A percentile compares a stretch with the other conserved stretches of the same genome.
phyloP scores from a whole-genome alignment of 1,284 basidiomycete genomes.

The Leccinum laetum region DNA sequence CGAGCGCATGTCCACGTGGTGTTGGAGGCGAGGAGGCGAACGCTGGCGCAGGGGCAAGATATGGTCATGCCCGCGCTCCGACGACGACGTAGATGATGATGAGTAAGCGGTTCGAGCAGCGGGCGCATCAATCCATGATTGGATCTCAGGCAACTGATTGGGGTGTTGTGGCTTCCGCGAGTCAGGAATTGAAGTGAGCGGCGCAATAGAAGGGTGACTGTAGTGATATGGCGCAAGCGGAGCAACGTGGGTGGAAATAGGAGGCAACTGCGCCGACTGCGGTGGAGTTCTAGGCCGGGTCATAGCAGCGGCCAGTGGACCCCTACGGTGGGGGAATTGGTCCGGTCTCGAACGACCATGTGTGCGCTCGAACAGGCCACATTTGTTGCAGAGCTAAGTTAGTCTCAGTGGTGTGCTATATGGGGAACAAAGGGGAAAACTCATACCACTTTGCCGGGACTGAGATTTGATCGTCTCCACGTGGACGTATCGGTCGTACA shows the following conservation, averaged over 20 bases:
- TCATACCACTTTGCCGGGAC: constrained; percentile 79
- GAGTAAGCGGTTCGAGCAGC: constrained; percentile 28
- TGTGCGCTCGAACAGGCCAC: constrained; percentile 80
- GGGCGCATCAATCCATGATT: constrained; percentile 37
- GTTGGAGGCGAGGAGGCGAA: constrained; percentile 33
- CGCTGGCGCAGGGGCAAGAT: constrained; percentile 32
- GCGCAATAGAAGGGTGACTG: constrained; percentile 49
- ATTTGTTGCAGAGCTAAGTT: constrained; percentile 80
- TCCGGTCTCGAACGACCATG: constrained; percentile 78
- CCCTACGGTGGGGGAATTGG: constrained; percentile 79
- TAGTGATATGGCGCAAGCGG: constrained; percentile 47
- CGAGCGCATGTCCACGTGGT: constrained; percentile 33
- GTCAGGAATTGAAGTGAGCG: constrained; percentile 38
- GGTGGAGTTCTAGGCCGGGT: constrained; percentile 37
- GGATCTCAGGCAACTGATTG: constrained; percentile 35
- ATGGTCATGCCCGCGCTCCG: constrained; percentile 32
- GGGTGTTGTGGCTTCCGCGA: constrained; percentile 33
- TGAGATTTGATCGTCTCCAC: constrained; percentile 75
- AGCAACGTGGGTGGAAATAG: constrained; percentile 36
- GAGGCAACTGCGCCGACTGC: constrained; percentile 37
- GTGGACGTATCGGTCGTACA: constrained; percentile 83
- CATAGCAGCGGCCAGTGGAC: constrained; percentile 52
- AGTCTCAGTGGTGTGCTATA: constrained; percentile 11
- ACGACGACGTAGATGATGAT: constrained; percentile 17
- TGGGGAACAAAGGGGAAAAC: constrained; percentile 5